Evolutionary conservation across 345 rosid species (phyloP).

Genomic region (Erodium maritimum): DNA sequence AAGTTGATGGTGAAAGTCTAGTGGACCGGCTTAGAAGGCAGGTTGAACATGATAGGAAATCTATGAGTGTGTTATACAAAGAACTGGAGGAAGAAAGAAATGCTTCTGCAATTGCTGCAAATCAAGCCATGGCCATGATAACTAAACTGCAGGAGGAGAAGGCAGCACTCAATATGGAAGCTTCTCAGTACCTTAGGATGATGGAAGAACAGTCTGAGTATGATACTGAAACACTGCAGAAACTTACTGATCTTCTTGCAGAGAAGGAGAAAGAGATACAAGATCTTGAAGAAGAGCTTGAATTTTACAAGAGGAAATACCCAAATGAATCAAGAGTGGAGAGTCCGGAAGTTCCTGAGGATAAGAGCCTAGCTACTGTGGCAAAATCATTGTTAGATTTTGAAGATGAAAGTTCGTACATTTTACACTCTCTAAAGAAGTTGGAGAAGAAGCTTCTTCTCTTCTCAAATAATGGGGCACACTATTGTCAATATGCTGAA

Average conservation of each 20-base stretch:
- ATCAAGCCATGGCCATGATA: conserved; percentile 99
- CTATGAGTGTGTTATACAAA: conserved; percentile 44
- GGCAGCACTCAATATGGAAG: conserved; percentile 84
- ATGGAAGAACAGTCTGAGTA: conserved; percentile 74
- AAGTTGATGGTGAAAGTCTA: conserved; percentile 78
- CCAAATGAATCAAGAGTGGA: conserved; percentile 18
- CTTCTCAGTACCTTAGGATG: conserved; percentile 78
- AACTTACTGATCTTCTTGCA: conserved; percentile 58
- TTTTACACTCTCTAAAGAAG: conserved; percentile 29
- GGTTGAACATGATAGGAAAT: conserved; percentile 63
- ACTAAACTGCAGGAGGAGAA: conserved; percentile 94
- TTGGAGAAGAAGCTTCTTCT: conserved; percentile 31
- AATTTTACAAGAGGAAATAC: conserved; percentile 41
- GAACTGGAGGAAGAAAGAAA: conserved; percentile 95
- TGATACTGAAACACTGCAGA: conserved; percentile 86
- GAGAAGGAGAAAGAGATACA: conserved; percentile 78
- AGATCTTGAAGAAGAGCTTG: conserved; percentile 78
- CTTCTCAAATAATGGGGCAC: conserved; percentile 15
- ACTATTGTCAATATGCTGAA: conserved; percentile 8
- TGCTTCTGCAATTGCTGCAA: conserved; percentile 72
- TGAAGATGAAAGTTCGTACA: conserved; percentile 39
- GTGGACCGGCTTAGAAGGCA: conserved; percentile 72
- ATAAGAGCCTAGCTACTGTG: conserved; percentile 2
- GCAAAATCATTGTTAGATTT: conserved; percentile 23
- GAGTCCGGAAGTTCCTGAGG: conserved; percentile 10